These are phyloP conservation scores for Alopecurus myosuroides DNA, from an alignment of 176 grass and related monocot species.

Conservation along the genomic window DNA sequence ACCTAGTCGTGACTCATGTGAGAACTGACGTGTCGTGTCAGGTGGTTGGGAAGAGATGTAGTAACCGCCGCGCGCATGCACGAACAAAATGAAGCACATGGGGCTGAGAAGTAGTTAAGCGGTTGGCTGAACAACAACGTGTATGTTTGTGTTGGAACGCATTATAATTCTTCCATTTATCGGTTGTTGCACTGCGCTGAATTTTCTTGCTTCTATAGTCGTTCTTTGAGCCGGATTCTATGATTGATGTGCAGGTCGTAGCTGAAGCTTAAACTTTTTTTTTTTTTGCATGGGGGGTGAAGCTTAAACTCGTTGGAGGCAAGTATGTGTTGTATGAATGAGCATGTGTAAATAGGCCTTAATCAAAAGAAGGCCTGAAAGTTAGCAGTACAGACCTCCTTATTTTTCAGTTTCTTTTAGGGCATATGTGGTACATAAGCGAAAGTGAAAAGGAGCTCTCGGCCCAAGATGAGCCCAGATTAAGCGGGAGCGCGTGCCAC, in stretches of 20 bases:
- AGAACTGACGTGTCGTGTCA: background rate
- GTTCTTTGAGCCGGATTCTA: background rate
- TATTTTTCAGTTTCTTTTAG: too few relatives aligned
- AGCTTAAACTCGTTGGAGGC: background rate
- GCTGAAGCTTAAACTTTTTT: background rate
- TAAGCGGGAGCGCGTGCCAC: too few relatives aligned
- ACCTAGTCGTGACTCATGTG: background rate
- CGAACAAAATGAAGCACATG: background rate
- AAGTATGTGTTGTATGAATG: background rate
- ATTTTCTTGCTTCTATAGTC: background rate
- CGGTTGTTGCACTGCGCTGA: background rate
- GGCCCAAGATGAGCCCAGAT: background rate
- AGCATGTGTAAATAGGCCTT: background rate
- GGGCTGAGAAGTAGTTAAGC: background rate
- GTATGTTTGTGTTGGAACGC: background rate
- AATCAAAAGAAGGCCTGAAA: background rate
- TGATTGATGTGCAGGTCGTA: background rate
- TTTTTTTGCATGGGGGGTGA: too few relatives aligned
- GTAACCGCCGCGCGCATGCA: background rate
- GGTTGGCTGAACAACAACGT: background rate
- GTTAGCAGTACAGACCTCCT: background rate
- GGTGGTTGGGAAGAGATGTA: background rate
- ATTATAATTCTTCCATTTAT: background rate
- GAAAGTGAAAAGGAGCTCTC: background rate
- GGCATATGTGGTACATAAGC: background rate